A percentile compares a stretch with the other conserved stretches of the same genome.
These are phyloP conservation scores for Sclerotinia glacialis DNA, from an alignment of 2,329 filamentous ascomycete genomes.

Conservation along the genomic window DNA sequence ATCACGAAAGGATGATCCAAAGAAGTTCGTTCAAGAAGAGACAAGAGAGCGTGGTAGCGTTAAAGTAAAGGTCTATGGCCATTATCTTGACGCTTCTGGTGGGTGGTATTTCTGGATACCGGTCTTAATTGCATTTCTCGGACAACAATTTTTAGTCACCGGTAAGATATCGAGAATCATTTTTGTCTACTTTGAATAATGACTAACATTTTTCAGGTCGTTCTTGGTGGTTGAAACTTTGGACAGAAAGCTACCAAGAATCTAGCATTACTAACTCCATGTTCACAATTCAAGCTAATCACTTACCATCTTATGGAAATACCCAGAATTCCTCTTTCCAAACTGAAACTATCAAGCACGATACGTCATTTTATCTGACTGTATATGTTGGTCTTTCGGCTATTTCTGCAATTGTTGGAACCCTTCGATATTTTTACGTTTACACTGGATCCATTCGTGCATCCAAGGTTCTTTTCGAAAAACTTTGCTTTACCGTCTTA, in stretches of 20 bases:
- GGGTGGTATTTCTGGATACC: conserved; percentile 59
- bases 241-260: conserved; percentile 51
- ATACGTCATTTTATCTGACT: conserved; percentile 61
- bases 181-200: background rate
- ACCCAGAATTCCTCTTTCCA: conserved; percentile 15
- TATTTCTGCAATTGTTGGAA: conserved; percentile 56
- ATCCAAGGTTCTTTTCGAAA: conserved; percentile 65
- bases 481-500: conserved; percentile 64
- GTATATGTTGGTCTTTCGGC: conserved; percentile 64
- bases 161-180: conserved; percentile 41
- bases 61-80: conserved; percentile 62
- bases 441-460: conserved; percentile 65
- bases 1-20: conserved; percentile 50
- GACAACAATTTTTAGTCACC: conserved; percentile 54
- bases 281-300: conserved; percentile 44
- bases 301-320: conserved; percentile 11
- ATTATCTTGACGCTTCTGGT: conserved; percentile 66
- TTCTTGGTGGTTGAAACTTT: conserved; percentile 63
- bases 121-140: conserved; percentile 53
- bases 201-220: conserved; percentile 42
- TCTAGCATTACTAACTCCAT: conserved; percentile 31
- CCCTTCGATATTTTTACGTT: conserved; percentile 60
- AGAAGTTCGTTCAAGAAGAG: conserved; percentile 76
- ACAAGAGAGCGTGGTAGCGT: conserved; percentile 68
- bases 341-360: background rate